Percentiles rank a stretch among this genome's conserved stretches.
These are phyloP conservation scores for Mrakia frigida DNA, from an alignment of 768 basidiomycete species.

Conservation along the genomic window DNA sequence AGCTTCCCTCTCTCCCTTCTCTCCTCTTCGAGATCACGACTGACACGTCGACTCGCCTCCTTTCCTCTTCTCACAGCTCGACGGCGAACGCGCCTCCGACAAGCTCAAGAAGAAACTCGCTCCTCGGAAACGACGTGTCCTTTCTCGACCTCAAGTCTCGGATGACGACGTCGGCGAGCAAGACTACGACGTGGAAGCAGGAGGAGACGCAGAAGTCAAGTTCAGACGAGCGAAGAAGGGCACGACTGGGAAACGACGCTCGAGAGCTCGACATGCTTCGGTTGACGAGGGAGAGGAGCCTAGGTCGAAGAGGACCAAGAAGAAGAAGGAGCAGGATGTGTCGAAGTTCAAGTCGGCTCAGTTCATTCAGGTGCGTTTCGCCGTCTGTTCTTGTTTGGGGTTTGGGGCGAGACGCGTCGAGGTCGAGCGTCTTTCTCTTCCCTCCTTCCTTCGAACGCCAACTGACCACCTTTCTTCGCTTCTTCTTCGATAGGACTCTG, in stretches of 20 bases:
- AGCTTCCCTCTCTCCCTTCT: neutral
- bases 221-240: constrained; percentile 5
- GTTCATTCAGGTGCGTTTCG: constrained; percentile 19
- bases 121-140: constrained; percentile 36
- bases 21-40: neutral
- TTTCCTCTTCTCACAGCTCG: constrained; percentile 43
- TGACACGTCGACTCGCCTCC: too few species aligned
- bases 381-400: neutral
- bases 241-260: neutral
- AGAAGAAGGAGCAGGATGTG: constrained; percentile 13
- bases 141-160: neutral
- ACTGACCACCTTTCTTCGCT: neutral
- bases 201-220: neutral
- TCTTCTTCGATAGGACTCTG: constrained; percentile 3
- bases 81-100: constrained; percentile 64
- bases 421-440: too few species aligned
- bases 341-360: constrained; percentile 8
- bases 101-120: constrained; percentile 65
- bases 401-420: neutral
- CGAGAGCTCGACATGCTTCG: neutral
- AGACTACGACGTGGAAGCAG: constrained; percentile 42
- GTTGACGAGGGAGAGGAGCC: neutral
- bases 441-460: neutral
- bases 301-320: neutral
- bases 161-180: constrained; percentile 4